Base-by-base conservation (phyloP, 192 early-diverging fungal genomes). In the Paraglomus brasilianum region DNA sequence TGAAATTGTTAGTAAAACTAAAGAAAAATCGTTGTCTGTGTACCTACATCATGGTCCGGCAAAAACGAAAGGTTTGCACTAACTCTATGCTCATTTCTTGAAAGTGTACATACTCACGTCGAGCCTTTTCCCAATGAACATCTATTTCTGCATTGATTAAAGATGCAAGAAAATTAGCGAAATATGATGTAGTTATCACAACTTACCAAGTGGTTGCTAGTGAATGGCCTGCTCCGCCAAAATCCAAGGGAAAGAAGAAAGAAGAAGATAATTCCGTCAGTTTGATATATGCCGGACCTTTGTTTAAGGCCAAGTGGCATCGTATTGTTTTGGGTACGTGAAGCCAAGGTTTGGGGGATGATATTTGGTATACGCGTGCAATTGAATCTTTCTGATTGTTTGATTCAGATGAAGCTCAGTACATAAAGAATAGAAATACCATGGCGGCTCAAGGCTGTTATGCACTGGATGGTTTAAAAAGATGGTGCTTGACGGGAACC, bases 401-500 rank as follows among this genome's bases (percentile, higher is more conserved):
- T 19, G 7, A 9, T 13, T 17, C 22, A 24, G 14, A 45, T 63
- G 88, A 90, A 61, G 88, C 88, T 3, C 88, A 90, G 30, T 70
- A 77, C 15, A 85, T 88, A 64, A 88, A 87, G 52, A 87, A 86
- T 73, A 76, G 68, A 39, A 41, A 44, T 15, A 78, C 87, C 0
- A 76, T 76, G 36, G 68, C 77, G 15, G 73, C 82, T 2, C 70
- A 69, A 49, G 78, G 84, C 5, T 86, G 84, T 47, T 62, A 74
- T 10, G 40, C 66, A 9, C 56, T 90, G 14, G 51, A 75, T 46
- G 65, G 78, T 2, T 71, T 41, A 8, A 83, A 88, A 53, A 69
- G 86, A 51, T 90, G 88, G 88, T 87, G 87, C 44, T 66, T 90
- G 19, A 87, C 85, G 17, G 84, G 86, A 46, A 88, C 80, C 13